A percentile compares a stretch with the other conserved stretches of the same genome.
Conservation (phyloP, 768 basidiomycete genomes). For the Calocybe gangraenosa region DNA sequence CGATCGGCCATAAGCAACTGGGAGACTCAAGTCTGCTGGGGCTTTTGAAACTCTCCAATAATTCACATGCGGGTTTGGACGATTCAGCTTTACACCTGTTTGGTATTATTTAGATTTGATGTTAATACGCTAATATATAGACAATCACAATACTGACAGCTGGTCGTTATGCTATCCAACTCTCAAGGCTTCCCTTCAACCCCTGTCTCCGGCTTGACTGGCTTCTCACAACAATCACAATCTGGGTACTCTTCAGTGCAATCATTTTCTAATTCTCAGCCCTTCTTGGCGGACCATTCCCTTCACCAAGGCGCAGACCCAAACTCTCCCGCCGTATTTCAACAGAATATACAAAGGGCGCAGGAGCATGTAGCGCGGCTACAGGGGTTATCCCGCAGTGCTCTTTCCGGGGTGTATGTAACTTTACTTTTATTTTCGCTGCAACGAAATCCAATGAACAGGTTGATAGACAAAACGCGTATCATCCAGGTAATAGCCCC, state of each 20-base stretch:
- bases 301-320: constrained; percentile 40
- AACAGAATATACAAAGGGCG: constrained; percentile 46
- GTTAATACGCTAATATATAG: no score
- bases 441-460: no score
- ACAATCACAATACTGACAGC: no score
- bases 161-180: constrained; percentile 10
- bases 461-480: constrained; percentile 56
- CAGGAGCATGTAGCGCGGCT: constrained; percentile 47
- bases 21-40: no score
- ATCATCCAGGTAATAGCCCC: constrained; percentile 50
- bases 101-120: no score
- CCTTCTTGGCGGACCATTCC: constrained; percentile 15
- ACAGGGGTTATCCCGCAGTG: constrained; percentile 43
- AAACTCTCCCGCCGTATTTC: constrained; percentile 61
- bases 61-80: no score
- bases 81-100: no score
- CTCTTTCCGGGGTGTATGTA: constrained; percentile 52
- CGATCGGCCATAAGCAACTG: no score
- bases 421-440: neutral
- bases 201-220: constrained; percentile 3
- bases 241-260: constrained; percentile 3
- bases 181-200: constrained; percentile 10
- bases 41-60: no score
- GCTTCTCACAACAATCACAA: constrained; percentile 3
- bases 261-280: constrained; percentile 13